These are phyloP conservation scores for Paratinospora sagittata DNA, from an alignment of 164 flowering plant genomes.

Conservation along the genomic window DNA sequence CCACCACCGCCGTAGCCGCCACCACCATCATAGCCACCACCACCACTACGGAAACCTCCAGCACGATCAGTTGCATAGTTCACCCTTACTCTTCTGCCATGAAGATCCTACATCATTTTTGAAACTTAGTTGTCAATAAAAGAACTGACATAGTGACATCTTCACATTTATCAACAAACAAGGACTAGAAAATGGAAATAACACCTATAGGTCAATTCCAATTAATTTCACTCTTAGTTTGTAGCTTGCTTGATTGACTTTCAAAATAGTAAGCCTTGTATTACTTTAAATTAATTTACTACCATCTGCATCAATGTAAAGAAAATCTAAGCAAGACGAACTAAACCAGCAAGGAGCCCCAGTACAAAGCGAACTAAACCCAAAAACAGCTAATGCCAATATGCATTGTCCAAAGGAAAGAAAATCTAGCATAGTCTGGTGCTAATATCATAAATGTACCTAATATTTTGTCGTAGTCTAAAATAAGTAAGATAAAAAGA, in stretches of 20 bases:
- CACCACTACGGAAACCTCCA: conserved; percentile 21
- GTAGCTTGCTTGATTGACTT: too few relatives aligned
- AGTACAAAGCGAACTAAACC: too few relatives aligned
- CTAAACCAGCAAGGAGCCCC: too few relatives aligned
- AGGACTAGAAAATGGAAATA: neutral
- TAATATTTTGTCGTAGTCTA: neutral
- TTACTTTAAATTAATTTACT: too few relatives aligned
- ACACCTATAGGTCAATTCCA: neutral
- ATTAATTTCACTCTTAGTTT: too few relatives aligned
- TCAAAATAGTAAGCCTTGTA: too few relatives aligned
- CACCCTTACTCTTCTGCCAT: conserved; percentile 67
- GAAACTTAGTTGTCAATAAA: neutral
- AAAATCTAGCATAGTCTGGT: too few relatives aligned
- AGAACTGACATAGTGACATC: neutral
- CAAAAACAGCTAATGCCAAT: too few relatives aligned
- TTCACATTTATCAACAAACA: neutral
- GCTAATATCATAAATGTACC: too few relatives aligned
- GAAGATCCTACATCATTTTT: conserved; percentile 46
- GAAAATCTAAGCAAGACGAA: too few relatives aligned
- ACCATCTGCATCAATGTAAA: too few relatives aligned
- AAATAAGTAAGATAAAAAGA: neutral
- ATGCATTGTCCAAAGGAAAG: too few relatives aligned
- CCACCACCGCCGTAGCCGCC: neutral
- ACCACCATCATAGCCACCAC: neutral
- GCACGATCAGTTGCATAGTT: conserved; percentile 68